Conservation (phyloP, 2,329 filamentous ascomycete species). For the Colletotrichum spaethianum region DNA sequence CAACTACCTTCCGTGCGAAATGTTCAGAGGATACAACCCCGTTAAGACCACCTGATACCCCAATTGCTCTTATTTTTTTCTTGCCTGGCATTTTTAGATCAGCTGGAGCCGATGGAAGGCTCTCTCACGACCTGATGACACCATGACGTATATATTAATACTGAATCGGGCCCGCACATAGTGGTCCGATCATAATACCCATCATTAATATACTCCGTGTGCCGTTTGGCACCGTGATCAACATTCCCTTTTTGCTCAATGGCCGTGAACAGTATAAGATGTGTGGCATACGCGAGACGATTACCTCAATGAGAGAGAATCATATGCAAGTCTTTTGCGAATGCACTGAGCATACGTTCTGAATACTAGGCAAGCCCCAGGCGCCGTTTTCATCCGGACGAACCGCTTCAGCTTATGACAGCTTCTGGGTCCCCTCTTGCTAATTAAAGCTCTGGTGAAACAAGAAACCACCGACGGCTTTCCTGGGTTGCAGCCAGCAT, state of each 20-base stretch:
- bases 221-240: neutral
- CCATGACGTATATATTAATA: conserved; percentile 14
- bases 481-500: neutral
- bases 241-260: neutral
- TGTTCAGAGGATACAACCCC: conserved; percentile 40
- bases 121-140: conserved; percentile 25
- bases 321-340: no score
- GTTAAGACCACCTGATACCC: conserved; percentile 39
- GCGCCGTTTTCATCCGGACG: no score
- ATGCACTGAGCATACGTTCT: no score
- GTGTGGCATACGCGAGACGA: neutral
- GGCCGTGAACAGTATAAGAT: no score
- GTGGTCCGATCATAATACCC: neutral
- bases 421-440: no score
- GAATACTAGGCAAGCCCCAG: no score
- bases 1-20: conserved; percentile 43
- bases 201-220: no score
- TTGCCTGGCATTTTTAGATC: neutral
- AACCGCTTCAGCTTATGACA: neutral
- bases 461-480: neutral
- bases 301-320: no score
- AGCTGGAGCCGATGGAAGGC: neutral
- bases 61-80: neutral
- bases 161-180: neutral
- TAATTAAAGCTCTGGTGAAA: neutral